phyloP scores from a whole-genome alignment of 1,284 basidiomycete species.

The Leccinum fuscescens region DNA sequence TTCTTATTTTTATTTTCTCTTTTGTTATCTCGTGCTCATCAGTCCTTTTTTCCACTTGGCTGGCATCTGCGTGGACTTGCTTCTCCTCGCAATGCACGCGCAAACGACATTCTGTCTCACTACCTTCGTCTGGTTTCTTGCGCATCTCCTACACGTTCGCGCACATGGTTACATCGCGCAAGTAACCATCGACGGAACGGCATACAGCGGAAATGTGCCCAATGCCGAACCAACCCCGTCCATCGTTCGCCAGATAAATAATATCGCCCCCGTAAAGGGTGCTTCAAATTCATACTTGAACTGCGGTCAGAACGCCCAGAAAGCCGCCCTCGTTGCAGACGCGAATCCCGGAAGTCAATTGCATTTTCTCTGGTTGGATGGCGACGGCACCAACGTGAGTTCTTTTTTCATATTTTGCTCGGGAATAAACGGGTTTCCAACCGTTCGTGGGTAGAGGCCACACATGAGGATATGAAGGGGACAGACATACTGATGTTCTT shows the following conservation, averaged over 20 bases:
- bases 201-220: conserved; percentile 54
- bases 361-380: conserved; percentile 59
- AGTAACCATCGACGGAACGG: conserved; percentile 55
- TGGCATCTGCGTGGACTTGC: not conserved
- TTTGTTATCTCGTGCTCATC: not conserved
- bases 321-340: conserved; percentile 50
- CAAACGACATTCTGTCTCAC: not conserved
- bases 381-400: conserved; percentile 46
- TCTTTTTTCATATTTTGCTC: conserved; percentile 10
- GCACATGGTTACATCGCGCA: conserved; percentile 60
- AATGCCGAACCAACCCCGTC: conserved; percentile 41
- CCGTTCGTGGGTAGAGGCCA: conserved; percentile 51
- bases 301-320: conserved; percentile 59
- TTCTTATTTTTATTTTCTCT: not conserved
- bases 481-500: no score
- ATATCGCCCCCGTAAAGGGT: conserved; percentile 61
- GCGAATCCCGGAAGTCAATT: conserved; percentile 65
- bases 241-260: conserved; percentile 60
- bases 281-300: conserved; percentile 55
- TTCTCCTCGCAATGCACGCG: not conserved
- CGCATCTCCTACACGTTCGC: conserved; percentile 34
- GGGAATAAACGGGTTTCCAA: not conserved
- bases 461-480: conserved; percentile 34
- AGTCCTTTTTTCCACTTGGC: not conserved
- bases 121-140: conserved; percentile 27